A percentile compares a stretch with the other conserved stretches of the same genome.
phyloP scores from a whole-genome alignment of 2,329 filamentous ascomycete genomes.

The Diaporthe sp. region DNA sequence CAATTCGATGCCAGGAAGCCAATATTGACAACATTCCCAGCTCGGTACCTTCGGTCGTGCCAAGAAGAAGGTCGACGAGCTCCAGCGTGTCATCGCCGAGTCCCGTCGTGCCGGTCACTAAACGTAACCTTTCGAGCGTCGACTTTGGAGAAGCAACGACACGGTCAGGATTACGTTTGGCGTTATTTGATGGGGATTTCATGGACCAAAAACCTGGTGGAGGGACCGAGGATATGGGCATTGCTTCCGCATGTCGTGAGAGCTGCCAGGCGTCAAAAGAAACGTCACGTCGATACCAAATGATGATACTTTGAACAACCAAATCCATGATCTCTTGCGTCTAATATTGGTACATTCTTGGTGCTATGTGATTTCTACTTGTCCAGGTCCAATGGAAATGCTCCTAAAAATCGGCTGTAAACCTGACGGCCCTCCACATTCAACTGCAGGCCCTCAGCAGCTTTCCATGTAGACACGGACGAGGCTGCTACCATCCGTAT shows the following conservation, averaged over 20 bases:
- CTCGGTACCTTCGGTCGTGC: conserved; percentile 99
- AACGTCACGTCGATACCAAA: conserved; percentile 33
- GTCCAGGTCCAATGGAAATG: neutral
- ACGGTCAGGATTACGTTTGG: conserved; percentile 31
- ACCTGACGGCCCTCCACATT: neutral
- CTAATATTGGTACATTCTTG: neutral
- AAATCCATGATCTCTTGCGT: conserved; percentile 24
- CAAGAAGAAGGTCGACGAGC: conserved; percentile 99
- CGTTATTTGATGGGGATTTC: conserved; percentile 31
- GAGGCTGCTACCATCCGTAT: neutral
- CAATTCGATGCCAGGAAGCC: neutral
- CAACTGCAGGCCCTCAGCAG: neutral
- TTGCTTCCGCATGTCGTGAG: conserved; percentile 17
- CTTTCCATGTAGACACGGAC: no score
- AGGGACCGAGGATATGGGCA: conserved; percentile 19
- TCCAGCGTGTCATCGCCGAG: conserved; percentile 98
- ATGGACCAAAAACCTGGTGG: conserved; percentile 27
- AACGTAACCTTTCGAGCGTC: conserved; percentile 48
- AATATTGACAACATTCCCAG: conserved; percentile 60
- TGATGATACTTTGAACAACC: conserved; percentile 25
- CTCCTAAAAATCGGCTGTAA: neutral
- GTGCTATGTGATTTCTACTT: neutral
- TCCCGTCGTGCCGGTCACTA: conserved; percentile 79
- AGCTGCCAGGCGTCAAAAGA: conserved; percentile 23
- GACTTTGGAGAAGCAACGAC: conserved; percentile 33